Base-by-base conservation (phyloP, 139 green algal genomes). In the Chlamydomonas asymmetrica region DNA sequence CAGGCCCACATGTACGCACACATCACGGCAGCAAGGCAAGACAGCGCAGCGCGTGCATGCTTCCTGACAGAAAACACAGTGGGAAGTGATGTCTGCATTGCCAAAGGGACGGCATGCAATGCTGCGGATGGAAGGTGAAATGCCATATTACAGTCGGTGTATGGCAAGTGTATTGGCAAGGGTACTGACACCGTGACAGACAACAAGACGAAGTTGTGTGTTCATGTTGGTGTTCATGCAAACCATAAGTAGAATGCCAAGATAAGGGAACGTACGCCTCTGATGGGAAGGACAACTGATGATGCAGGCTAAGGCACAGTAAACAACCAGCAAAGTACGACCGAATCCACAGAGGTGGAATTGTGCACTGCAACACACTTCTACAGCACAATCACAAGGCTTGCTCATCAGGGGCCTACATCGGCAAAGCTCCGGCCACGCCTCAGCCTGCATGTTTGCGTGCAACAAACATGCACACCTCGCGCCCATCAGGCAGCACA, bases 381-480 rank as follows among this genome's bases (percentile, higher is more conserved):
- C 5, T 2, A 5, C 54, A 9, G n/a, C 49, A 4, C 7, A 20
- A 20, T 20, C 7, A 59, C 4, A 4, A 4, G n/a, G 49, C 8
- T 5, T 4, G n/a, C 8, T 20, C 22, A 5, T 5, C 22, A 5
- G 49, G 8, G 4, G 9, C 49, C 27, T 4, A 4, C 49, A 4
- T 4, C 22, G 7, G 6, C 22, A 13, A 59, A 25, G 7, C 7
- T 10, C 4, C 8, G 49, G 49, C 6, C 52, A 61, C 52, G 22
- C 18, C 22, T 6, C 18, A 20, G 18, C 22, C 22, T 32, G n/a
- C 39, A 3, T 45, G 37, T 31, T 79, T 79, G 6, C 39, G 56
- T 4, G 81, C 81, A 10, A 74, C 32, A 32, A 87, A 87, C 34
- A 63, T 65, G 40, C 25, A 71, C 52, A 87, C 45, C 73, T 84